Conservation (phyloP, 768 basidiomycete genomes). For the Leccinum disarticulatum region DNA sequence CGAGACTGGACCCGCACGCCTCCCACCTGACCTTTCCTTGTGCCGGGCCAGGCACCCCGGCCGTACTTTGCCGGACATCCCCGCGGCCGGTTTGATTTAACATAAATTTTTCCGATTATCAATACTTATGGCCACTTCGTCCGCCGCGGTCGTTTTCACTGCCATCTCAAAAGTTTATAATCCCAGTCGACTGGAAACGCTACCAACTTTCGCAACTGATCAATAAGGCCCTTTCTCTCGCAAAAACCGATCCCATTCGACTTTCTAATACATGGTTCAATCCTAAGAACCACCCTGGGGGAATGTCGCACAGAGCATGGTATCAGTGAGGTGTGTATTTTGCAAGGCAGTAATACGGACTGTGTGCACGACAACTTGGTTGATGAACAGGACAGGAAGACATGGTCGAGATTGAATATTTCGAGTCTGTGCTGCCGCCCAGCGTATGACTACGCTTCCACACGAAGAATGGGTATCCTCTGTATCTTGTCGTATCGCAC, state of each 20-base stretch:
- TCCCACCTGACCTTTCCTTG: too few relatives aligned
- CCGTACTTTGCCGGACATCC: too few relatives aligned
- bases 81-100: too few relatives aligned
- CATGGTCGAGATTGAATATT: constrained; percentile 89
- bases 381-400: constrained; percentile 59
- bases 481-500: constrained; percentile 31
- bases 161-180: constrained; percentile 81
- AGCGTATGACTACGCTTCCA: constrained; percentile 73
- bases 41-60: too few relatives aligned
- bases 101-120: too few relatives aligned
- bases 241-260: constrained; percentile 86
- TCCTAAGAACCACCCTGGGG: constrained; percentile 67
- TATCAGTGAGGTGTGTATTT: constrained; percentile 61
- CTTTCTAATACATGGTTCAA: constrained; percentile 83
- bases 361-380: constrained; percentile 4
- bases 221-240: constrained; percentile 84
- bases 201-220: constrained; percentile 96
- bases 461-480: constrained; percentile 90
- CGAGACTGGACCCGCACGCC: too few relatives aligned
- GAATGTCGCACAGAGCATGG: constrained; percentile 75
- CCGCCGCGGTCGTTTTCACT: constrained; percentile 22
- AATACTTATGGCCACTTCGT: neutral
- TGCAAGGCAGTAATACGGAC: neutral
- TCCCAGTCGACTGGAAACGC: constrained; percentile 87
- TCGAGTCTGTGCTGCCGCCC: constrained; percentile 84